Evolutionary conservation across 495 filamentous ascomycete genomes (phyloP), one percentile per base, ranked within the genome.

Genomic region (Hypoxylon perforatum): DNA sequence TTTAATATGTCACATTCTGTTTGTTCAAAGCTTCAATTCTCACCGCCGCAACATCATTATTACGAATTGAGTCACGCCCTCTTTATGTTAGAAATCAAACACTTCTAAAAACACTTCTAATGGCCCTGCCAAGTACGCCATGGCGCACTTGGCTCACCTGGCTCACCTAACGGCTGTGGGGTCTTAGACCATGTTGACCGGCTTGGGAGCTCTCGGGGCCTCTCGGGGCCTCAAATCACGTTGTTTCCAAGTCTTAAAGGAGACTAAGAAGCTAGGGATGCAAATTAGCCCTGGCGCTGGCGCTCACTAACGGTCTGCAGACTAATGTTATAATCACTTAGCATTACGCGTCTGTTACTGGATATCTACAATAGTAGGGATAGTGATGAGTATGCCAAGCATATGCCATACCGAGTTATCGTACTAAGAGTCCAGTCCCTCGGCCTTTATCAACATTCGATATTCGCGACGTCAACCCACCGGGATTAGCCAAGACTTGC

Each of bases 391-490:
- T 17, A 55, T 38, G 57, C 63, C 57, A 61, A 61, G 53, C 12
- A 30, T n/a, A n/a, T n/a, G n/a, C n/a, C n/a, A n/a, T 35, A 54
- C 58, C 64, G 58, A 62, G 42, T n/a, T 42, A 23, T 63, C 30
- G 15, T 41, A 19, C 58, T 41, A 30, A 48, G 14, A 25, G 25
- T 28, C 25, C 25, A 28, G 25, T 28, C 25, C n/a, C 25, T 10
- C 46, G 9, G 14, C 35, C 30, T 3, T 38, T 44, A 44, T 33
- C 38, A 30, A 21, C 14, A 12, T 21, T 23, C 44, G 21, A 46
- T 14, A 21, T 19, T 33, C 36, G 47, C 33, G 35, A 57, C 50
- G 25, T 38, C 39, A 58, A 28, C 48, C 63, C 63, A 57, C 63
- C 63, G 57, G 57, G 44, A 46, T 10, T 14, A 52, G 44, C 41